phyloP scores from a whole-genome alignment of 192 early-diverging fungal genomes.

The Coemansia sp. region DNA sequence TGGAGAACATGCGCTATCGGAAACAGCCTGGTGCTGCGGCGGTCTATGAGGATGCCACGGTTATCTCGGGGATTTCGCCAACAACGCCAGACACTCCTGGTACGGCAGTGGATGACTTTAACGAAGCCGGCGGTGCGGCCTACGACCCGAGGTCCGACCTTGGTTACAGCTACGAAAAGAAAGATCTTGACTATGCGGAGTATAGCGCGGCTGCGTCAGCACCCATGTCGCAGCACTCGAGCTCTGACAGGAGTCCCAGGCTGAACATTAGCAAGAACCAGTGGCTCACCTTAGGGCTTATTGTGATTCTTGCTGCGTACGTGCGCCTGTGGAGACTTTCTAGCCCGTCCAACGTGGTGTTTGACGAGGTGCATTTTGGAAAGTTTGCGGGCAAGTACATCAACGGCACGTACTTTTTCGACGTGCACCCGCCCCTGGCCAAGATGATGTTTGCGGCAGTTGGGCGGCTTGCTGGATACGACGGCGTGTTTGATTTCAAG shows the following conservation, averaged over 20 bases:
- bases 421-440: slow-evolving; percentile 94
- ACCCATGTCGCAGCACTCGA: slow-evolving; percentile 11
- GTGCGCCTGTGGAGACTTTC: slow-evolving; percentile 50
- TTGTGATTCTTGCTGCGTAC: slow-evolving; percentile 49
- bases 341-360: slow-evolving; percentile 56
- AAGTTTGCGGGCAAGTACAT: slow-evolving; percentile 92
- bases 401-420: slow-evolving; percentile 84
- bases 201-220: slow-evolving; percentile 5
- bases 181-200: slow-evolving; percentile 42
- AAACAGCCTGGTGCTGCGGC: slow-evolving; percentile 51
- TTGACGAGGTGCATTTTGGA: slow-evolving; percentile 99
- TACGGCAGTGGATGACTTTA: slow-evolving; percentile 21
- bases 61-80: slow-evolving; percentile 49
- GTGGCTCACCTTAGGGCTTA: slow-evolving; percentile 47
- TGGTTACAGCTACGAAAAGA: slow-evolving; percentile 53
- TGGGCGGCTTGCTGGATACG: slow-evolving; percentile 81
- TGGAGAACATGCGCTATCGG: slow-evolving; percentile 56
- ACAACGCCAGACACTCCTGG: slow-evolving; percentile 18
- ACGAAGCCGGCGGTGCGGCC: slow-evolving; percentile 12
- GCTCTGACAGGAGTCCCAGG: slow-evolving; percentile 20
- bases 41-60: slow-evolving; percentile 47
- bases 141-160: slow-evolving; percentile 18
- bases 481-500: slow-evolving; percentile 91
- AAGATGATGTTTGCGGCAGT: slow-evolving; percentile 83
- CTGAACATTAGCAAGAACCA: slow-evolving; percentile 44